Percentiles rank a stretch among this genome's conserved stretches.
Evolutionary conservation across 495 filamentous ascomycete genomes (phyloP).

Genomic region (Acidiella bohemica): DNA sequence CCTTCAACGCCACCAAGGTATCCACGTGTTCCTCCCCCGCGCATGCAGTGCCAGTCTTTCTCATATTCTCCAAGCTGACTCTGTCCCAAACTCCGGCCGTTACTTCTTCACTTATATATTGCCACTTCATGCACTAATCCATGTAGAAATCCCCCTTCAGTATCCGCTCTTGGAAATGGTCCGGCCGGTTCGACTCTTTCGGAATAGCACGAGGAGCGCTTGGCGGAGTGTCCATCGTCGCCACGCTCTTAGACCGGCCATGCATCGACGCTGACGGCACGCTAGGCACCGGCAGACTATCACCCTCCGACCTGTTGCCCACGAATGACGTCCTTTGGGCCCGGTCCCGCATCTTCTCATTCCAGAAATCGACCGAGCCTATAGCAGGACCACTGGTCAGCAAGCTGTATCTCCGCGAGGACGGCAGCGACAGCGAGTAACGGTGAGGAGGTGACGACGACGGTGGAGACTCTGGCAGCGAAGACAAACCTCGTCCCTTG

Average conservation of each 20-base stretch:
- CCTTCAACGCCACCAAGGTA: no score
- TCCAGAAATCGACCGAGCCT: conserved; percentile 73
- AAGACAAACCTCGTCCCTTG: conserved; percentile 37
- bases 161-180: conserved; percentile 91
- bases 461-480: conserved; percentile 19
- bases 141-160: conserved; percentile 96
- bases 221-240: conserved; percentile 49
- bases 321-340: conserved; percentile 68
- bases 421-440: conserved; percentile 7
- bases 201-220: conserved; percentile 38
- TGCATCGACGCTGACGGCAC: conserved; percentile 26
- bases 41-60: neutral
- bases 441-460: conserved; percentile 6
- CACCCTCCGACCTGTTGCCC: conserved; percentile 20
- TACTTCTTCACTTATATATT: neutral
- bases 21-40: no score
- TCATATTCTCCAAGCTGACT: neutral
- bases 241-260: conserved; percentile 41
- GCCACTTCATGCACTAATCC: conserved; percentile 42
- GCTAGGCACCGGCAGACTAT: conserved; percentile 14
- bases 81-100: conserved; percentile 1
- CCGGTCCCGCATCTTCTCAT: conserved; percentile 78
- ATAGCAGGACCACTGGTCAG: conserved; percentile 46
- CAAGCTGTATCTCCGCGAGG: conserved; percentile 26
- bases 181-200: conserved; percentile 47